Percentiles rank a stretch among this genome's conserved stretches.
Conservation (phyloP, 768 basidiomycete genomes). For the Plicaturopsis crispa region DNA sequence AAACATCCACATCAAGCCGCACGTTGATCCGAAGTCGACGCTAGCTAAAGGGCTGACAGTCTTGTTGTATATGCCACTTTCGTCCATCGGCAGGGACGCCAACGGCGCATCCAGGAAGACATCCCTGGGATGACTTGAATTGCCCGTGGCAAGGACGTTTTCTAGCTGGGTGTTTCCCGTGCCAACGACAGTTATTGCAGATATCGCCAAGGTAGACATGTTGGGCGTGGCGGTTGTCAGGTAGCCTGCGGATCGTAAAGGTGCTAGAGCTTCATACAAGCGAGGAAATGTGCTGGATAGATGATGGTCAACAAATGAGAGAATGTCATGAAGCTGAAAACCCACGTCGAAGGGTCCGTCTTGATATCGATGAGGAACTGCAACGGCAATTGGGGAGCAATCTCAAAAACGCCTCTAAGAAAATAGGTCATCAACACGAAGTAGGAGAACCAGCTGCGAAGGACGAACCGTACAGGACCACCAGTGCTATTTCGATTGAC, state of each 20-base stretch:
- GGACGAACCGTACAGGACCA: constrained; percentile 13
- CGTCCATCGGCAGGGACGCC: constrained; percentile 20
- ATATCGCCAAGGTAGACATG: neutral
- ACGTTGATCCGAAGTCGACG: constrained; percentile 33
- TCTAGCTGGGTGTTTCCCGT: constrained; percentile 46
- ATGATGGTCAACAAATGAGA: constrained; percentile 1
- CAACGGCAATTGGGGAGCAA: constrained; percentile 27
- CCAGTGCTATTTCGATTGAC: constrained; percentile 34
- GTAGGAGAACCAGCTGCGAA: neutral
- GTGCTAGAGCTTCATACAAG: constrained; percentile 35
- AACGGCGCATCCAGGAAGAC: constrained; percentile 48
- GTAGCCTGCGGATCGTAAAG: constrained; percentile 34
- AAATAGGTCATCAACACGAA: neutral
- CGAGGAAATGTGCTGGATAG: constrained; percentile 32
- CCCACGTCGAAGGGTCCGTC: constrained; percentile 39
- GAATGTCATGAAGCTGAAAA: neutral
- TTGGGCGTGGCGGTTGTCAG: constrained; percentile 31
- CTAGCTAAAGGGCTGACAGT: constrained; percentile 43
- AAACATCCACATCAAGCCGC: constrained; percentile 42
- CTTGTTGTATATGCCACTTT: constrained; percentile 24
- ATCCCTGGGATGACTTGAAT: constrained; percentile 27
- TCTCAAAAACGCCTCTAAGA: constrained; percentile 44
- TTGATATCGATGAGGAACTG: constrained; percentile 49
- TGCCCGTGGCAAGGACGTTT: constrained; percentile 28
- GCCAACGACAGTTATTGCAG: constrained; percentile 33